Evolutionary conservation across 306 rosid species (phyloP), one percentile per base, ranked within the genome.

Genomic region (Dalbergia oliveri): DNA sequence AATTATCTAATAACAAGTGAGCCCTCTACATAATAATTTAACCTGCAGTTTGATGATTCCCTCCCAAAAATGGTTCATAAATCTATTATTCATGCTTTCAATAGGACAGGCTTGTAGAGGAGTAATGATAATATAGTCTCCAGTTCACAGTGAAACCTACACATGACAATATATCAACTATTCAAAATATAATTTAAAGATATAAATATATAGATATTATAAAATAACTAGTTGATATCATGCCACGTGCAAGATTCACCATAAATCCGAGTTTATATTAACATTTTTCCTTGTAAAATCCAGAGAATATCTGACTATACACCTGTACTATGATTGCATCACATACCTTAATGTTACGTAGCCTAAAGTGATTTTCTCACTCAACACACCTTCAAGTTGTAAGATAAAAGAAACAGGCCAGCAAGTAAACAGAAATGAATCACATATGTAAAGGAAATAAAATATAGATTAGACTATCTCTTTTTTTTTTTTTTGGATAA

Each of bases 371-470:
- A 19, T 67, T 19, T 43, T 62, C 68, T 39, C 70, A 6, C 10
- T 23, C 12, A 23, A 68, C 19, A 44, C 9, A 68, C 37, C 19
- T 23, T 3, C 31, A 14, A 16, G 53, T 56, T 23, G 69, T 12
- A 43, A 75, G 33, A 44, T 14, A 43, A 26, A 26, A 26, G 31
- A 64, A 49, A 49, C 4, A 33, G 13, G 50, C 33, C 19, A 23
- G 1, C 39, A 50, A 44, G 19, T 50, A 11, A 63, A 80, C 26
- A 73, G 13, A 74, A 64, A 45, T 65, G 79, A 74, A 80, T 34
- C 33, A 58, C 64, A 49, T 59, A 35, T 49, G 26, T 47, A 21
- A 79, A 31, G 15, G 34, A 51, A 77, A 77, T 19, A n/a, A 59
- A 43, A 11, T 26, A 26, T 26, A 26, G 31, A 26, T 26, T 26